phyloP scores from a whole-genome alignment of 2,329 filamentous ascomycete genomes.

The Colletotrichum karsti region DNA sequence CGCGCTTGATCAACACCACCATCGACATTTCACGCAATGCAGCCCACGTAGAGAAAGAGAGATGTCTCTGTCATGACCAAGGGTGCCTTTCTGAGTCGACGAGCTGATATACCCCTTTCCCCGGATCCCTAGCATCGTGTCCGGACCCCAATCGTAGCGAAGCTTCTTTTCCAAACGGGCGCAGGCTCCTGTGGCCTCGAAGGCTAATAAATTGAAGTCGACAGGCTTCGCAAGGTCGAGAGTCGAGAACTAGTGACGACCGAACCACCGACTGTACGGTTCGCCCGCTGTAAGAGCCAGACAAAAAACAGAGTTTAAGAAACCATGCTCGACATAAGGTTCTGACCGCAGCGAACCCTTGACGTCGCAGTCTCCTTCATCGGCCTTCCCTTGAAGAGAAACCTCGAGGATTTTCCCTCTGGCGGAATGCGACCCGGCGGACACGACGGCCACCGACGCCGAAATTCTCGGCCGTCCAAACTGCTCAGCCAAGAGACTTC shows the following conservation, averaged over 20 bases:
- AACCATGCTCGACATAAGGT: not conserved
- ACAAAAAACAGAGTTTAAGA: no score
- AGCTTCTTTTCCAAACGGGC: not conserved
- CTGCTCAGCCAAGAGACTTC: not conserved
- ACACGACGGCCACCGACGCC: not conserved
- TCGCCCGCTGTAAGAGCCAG: no score
- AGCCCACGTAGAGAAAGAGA: not conserved
- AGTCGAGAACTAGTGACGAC: no score
- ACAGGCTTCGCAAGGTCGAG: not conserved
- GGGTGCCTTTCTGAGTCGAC: not conserved
- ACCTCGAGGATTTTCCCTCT: not conserved
- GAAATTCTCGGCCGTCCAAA: not conserved
- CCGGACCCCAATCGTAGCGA: not conserved
- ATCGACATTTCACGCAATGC: not conserved
- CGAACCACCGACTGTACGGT: no score
- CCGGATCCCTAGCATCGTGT: not conserved
- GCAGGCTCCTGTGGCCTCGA: not conserved
- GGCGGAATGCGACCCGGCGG: not conserved
- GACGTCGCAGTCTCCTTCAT: not conserved
- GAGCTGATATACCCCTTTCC: not conserved
- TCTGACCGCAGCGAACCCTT: not conserved
- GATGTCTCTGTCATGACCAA: not conserved
- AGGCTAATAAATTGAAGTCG: not conserved
- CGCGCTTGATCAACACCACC: not conserved
- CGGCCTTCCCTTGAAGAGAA: not conserved